Evolutionary conservation across 23 red algal genomes (phyloP).

Genomic region (Cyanidiococcus yangmingshanensis): DNA sequence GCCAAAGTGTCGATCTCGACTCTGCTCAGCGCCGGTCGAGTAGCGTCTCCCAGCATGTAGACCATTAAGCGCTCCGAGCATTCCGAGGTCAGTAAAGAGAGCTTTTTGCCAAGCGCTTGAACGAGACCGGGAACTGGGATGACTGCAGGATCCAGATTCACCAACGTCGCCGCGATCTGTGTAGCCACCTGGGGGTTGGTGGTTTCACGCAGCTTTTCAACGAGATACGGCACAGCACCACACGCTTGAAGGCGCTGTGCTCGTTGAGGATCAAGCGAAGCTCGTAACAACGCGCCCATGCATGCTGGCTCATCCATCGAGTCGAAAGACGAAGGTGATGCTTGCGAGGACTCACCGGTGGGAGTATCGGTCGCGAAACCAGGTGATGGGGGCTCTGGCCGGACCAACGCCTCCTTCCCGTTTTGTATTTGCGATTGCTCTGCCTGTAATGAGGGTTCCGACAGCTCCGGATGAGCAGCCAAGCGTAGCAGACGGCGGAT

Average conservation of each 20-base stretch:
- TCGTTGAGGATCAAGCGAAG: not conserved
- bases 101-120: not conserved
- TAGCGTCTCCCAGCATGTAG: not conserved
- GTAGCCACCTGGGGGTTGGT: not conserved
- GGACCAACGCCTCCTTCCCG: no score
- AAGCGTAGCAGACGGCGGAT: not conserved
- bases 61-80: not conserved
- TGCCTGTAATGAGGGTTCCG: not conserved
- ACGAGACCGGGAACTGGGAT: not conserved
- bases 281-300: constrained; percentile 5
- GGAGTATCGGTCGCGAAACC: no score
- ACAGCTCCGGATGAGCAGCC: not conserved
- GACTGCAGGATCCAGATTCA: constrained; percentile 1
- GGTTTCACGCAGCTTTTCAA: not conserved
- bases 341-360: not conserved
- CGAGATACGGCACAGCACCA: constrained; percentile 11
- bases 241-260: not conserved
- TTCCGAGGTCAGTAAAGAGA: not conserved
- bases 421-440: no score
- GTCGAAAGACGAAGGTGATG: constrained; percentile 2
- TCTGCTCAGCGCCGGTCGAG: not conserved
- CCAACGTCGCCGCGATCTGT: not conserved
- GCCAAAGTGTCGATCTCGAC: not conserved
- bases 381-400: no score
- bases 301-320: constrained; percentile 1